Conservation (phyloP, 1,284 basidiomycete species). For the Moniliella sp. region DNA sequence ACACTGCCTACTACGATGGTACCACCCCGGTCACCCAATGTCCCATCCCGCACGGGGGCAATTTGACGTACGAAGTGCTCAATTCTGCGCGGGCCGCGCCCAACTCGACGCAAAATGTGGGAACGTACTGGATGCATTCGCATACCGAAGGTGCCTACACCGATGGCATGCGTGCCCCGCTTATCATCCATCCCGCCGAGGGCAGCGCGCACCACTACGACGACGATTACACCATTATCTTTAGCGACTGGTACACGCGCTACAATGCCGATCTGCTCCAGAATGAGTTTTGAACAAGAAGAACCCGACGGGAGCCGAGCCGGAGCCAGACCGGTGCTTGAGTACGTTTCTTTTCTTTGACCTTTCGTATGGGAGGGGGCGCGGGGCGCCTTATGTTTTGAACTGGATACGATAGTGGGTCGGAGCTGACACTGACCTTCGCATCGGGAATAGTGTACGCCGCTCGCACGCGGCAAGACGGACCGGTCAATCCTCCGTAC, state of each 20-base stretch:
- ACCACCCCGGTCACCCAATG: slow-evolving; percentile 64
- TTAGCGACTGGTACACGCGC: slow-evolving; percentile 49
- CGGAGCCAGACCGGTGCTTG: slow-evolving; percentile 10
- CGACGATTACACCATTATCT: slow-evolving; percentile 65
- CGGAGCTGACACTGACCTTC: too few relatives aligned
- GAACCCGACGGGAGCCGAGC: slow-evolving; percentile 32
- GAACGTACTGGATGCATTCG: slow-evolving; percentile 50
- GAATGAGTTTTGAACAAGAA: slow-evolving; percentile 47
- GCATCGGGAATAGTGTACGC: slow-evolving; percentile 66
- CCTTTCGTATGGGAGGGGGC: too few relatives aligned
- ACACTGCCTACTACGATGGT: slow-evolving; percentile 58
- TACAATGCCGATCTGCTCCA: slow-evolving; percentile 16
- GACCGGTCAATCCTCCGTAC: slow-evolving; percentile 7
- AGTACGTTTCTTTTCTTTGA: too few relatives aligned
- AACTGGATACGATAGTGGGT: too few relatives aligned
- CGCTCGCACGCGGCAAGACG: slow-evolving; percentile 42
- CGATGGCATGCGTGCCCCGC: slow-evolving; percentile 54
- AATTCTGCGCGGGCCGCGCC: slow-evolving; percentile 19
- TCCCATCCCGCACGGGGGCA: slow-evolving; percentile 55
- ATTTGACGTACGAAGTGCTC: slow-evolving; percentile 60
- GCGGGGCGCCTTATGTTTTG: too few relatives aligned
- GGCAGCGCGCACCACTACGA: slow-evolving; percentile 48
- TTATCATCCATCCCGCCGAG: slow-evolving; percentile 46
- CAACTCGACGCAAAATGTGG: slow-evolving; percentile 5
- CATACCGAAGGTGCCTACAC: slow-evolving; percentile 23